Evolutionary conservation across 1,139 yeast species (phyloP), one percentile per base, ranked within the genome.

Genomic region (Nakaseomyces bracarensis): DNA sequence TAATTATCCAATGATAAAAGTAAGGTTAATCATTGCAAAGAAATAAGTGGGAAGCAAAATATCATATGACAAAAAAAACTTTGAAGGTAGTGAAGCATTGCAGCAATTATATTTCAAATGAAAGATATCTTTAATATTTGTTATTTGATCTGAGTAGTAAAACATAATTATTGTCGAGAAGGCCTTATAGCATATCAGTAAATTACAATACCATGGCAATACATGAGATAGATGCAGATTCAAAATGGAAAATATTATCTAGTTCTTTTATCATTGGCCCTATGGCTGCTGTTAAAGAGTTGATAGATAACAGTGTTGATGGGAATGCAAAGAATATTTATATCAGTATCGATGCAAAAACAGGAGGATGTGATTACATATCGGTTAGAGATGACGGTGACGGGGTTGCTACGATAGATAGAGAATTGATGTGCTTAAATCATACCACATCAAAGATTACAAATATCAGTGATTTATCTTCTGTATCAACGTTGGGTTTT

Each of bases 301-400:
- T 86, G 44, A 55, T 85, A 3, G 86, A 81, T 49, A 84, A 84
- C 61, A 67, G 84, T 23, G 59, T 83, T 0, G 94, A 84, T 54
- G 78, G 93, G 0, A 66, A 69, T 0, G 73, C 86, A 10, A 57
- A 69, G 1, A 57, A 63, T 6, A 69, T 86, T 3, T 68, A 63
- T 11, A 66, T 85, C 10, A 68, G 71, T 26, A 65, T 80, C 7
- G 83, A 81, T 55, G 71, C 73, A n/a, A 68, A 71, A 1, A 63
- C 75, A 0, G 68, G 74, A 18, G 85, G 83, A 1, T 61, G 77
- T 45, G 66, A 71, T 34, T 63, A 75, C 45, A 65, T 82, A 1
- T 69, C 67, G 31, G 75, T 83, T 4, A 63, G 68, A 13, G 95
- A 86, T 58, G 73, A 82, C 57, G 95, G 95, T 0, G 20, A 49